These are phyloP conservation scores for Fusarium abutilonis DNA, from an alignment of 2,329 filamentous ascomycete species.

Conservation along the genomic window DNA sequence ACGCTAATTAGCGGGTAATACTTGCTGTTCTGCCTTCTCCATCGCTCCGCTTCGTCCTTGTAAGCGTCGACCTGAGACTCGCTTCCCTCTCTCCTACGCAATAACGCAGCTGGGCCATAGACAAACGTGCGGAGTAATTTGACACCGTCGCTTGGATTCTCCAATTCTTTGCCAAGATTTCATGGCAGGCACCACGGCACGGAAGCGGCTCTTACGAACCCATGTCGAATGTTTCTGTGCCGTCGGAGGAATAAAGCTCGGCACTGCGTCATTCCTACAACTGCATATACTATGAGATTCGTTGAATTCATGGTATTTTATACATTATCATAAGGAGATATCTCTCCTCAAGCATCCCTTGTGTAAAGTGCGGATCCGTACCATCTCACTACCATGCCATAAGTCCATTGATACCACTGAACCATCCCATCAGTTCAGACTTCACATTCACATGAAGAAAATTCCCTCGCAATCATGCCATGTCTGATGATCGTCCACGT, in stretches of 20 bases:
- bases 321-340: neutral
- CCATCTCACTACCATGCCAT: neutral
- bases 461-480: slow-evolving; percentile 2
- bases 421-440: neutral
- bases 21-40: neutral
- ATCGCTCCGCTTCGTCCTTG: neutral
- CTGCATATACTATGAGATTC: neutral
- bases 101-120: neutral
- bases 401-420: neutral
- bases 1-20: neutral
- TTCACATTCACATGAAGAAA: neutral
- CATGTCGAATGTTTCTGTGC: neutral
- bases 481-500: slow-evolving; percentile 10
- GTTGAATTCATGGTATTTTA: neutral
- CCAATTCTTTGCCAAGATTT: slow-evolving; percentile 14
- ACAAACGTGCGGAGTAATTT: slow-evolving; percentile 13
- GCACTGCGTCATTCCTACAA: neutral
- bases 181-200: slow-evolving; percentile 7
- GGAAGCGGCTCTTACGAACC: neutral
- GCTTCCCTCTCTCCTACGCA: neutral
- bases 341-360: neutral
- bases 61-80: neutral
- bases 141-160: slow-evolving; percentile 10
- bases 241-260: neutral
- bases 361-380: neutral